These are phyloP conservation scores for Pittosporum tobira DNA, from an alignment of 129 eudicot genomes.

Conservation along the genomic window DNA sequence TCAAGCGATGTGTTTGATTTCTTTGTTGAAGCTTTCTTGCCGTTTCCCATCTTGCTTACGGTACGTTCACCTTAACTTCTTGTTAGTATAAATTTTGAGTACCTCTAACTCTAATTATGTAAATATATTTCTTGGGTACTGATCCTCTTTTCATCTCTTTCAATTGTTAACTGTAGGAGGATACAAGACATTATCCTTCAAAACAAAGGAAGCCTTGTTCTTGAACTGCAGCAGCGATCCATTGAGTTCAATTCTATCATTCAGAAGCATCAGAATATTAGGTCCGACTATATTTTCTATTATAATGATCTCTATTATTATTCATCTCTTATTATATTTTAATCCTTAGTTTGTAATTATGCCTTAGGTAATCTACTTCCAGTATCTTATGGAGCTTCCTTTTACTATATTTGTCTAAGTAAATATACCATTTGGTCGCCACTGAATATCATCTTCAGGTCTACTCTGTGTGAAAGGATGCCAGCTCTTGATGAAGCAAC, in stretches of 20 bases:
- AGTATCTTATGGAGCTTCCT: constrained; percentile 2
- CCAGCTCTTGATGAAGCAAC: constrained; percentile 98
- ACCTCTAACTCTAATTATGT: constrained; percentile 1
- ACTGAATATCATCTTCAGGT: constrained; percentile 42
- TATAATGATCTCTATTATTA: not conserved
- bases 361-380: not conserved
- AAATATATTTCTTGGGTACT: no score
- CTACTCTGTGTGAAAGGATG: constrained; percentile 82
- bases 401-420: not conserved
- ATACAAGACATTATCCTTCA: constrained; percentile 58
- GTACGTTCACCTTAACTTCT: constrained; percentile 32
- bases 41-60: constrained; percentile 84
- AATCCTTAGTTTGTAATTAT: constrained; percentile 2
- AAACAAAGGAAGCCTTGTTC: constrained; percentile 75
- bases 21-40: constrained; percentile 82
- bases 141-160: not conserved
- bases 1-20: constrained; percentile 82
- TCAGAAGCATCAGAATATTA: constrained; percentile 71
- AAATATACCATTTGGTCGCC: not conserved
- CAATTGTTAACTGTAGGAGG: constrained; percentile 46
- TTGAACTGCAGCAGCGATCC: constrained; percentile 96
- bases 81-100: not conserved
- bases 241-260: constrained; percentile 78
- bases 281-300: constrained; percentile 30
- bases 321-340: not conserved